Evolutionary conservation across 441 rosid species (phyloP), one percentile per base, ranked within the genome.

Genomic region (Gossypium davidsonii): DNA sequence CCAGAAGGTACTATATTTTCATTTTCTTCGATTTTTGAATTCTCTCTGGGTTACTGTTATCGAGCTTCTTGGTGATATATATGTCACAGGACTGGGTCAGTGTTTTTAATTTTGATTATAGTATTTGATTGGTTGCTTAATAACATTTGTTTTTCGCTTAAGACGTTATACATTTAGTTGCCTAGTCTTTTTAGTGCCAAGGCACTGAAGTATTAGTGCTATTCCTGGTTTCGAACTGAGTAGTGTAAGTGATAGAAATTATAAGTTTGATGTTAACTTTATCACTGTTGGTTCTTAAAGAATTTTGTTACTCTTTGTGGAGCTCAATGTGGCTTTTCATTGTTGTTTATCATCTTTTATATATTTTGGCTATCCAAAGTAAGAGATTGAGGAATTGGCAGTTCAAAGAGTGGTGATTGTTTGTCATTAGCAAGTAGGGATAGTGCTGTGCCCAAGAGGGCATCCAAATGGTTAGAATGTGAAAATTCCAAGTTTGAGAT

Each of bases 1-100:
- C 15, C 95, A 89, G 79, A 86, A 90, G 98, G 97, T 94, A 79
- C 76, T 74, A 5, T 62, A 23, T 31, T 62, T 31, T 21, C 42
- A 11, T 58, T 66, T 3, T 18, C 3, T 55, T 51, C 59, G 21
- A 39, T 44, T 26, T 25, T 56, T 20, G 10, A 7, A 2, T 56
- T 21, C 60, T 21, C 11, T 20, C 4, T 21, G 6, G 57, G 23
- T 52, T 62, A 39, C 9, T 20, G 8, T 31, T 60, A 15, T 55
- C 65, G 26, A 10, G 1, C 6, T 21, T 39, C 12, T 12, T 15
- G 11, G 9, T 51, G 3, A 20, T 26, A 28, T 61, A 52, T 64
- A 48, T 53, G 18, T 42, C 58, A 21, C 67, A 8, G 70, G 49
- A 44, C 53, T 78, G 72, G 70, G 74, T 87, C 78, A 55, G 42